These are phyloP conservation scores for Parmelia sp. DNA, from an alignment of 495 filamentous ascomycete genomes.

Conservation along the genomic window DNA sequence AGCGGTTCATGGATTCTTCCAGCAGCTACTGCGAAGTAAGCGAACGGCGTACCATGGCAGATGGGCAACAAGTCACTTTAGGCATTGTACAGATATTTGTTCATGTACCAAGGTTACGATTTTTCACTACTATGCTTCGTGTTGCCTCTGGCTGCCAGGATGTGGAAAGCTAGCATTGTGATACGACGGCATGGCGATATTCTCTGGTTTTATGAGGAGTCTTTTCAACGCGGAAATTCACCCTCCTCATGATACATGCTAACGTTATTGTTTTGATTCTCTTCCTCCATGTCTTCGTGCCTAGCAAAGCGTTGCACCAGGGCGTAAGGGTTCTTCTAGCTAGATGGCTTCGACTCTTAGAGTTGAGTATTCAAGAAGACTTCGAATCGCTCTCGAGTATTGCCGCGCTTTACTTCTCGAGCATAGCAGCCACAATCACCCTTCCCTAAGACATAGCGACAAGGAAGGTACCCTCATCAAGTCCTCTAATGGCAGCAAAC, in stretches of 20 bases:
- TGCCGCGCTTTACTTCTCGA: not conserved
- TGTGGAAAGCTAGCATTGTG: not conserved
- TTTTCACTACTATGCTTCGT: not conserved
- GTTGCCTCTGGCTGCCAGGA: not conserved
- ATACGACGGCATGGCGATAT: not conserved
- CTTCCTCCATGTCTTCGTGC: not conserved
- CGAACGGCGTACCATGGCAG: not conserved
- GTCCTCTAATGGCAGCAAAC: not conserved
- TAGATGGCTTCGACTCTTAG: not conserved
- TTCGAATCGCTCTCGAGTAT: not conserved
- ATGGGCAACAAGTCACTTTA: not conserved
- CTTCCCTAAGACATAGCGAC: not conserved
- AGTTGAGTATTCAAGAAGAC: too few species aligned
- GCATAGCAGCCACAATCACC: not conserved
- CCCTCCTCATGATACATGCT: not conserved
- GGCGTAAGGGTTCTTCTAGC: too few species aligned
- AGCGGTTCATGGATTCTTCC: not conserved
- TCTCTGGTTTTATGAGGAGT: not conserved
- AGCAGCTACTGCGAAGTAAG: constrained; percentile 1
- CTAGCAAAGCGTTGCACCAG: not conserved
- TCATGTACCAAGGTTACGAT: not conserved
- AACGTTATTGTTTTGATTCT: not conserved
- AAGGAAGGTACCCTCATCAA: not conserved
- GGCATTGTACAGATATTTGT: constrained; percentile 4
- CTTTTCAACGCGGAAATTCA: not conserved